Base-by-base conservation (phyloP, 768 basidiomycete species). In the Boletus pseudo-olivaceus region DNA sequence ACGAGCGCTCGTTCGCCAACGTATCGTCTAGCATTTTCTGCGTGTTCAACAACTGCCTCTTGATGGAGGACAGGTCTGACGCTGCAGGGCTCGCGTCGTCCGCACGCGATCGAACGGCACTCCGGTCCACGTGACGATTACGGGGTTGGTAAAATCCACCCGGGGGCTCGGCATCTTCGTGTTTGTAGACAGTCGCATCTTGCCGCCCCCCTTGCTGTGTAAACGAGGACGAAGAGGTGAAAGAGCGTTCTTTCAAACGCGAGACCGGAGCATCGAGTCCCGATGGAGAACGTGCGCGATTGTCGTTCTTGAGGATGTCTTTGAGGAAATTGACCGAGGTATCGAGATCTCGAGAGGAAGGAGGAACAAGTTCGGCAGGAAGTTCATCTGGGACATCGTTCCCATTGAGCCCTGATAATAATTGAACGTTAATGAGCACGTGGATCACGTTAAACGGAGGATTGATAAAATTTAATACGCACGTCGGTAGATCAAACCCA, bases 401-500 rank as follows among this genome's bases (percentile, higher is more conserved):
- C 10, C 97, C 96, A 68, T 95, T 97, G 23, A 99, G 78, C 41
- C 83, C 95, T 98, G 40, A 32, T 38, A 19, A 51, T 12, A 5
- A 51, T 19, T n/a, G 17, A 39, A 47, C 32, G 29, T 53, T 47
- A 10, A 45, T 49, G 6, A 56, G 39, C 20, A 45, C 7, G 8
- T 12, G 15, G 4, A 14, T 54, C 42, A 9, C 7, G 11, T 37
- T 5, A 23, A n/a, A 46, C 23, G 19, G 33, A 39, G 30, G 43
- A 44, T 33, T 49, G 17, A 50, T 53, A 20, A 52, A 27, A 48
- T 27, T 20, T 2, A 43, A 47, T 57, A 82, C 90, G 62, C 74
- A 98, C 96, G 81, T 66, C 97, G 86, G 73, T 94, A 98, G 65
- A 99, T 98, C 51, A 98, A 76, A 49, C 91, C 93, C 96, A 99